These are phyloP conservation scores for Xanthoconium separans DNA, from an alignment of 1,284 basidiomycete species.

Conservation along the genomic window DNA sequence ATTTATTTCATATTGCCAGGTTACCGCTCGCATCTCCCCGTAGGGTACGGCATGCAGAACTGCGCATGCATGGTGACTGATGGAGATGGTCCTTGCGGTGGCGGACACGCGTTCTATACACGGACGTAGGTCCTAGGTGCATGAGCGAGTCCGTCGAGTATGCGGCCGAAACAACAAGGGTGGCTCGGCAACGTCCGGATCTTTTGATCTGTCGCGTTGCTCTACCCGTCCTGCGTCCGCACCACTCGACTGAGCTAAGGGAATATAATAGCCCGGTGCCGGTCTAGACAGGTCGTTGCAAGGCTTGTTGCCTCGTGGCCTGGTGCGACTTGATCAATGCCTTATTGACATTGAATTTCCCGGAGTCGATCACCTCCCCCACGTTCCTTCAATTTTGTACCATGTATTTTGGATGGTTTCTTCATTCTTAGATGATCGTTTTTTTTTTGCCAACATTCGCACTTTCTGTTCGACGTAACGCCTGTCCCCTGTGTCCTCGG, in stretches of 20 bases:
- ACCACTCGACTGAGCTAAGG: slow-evolving; percentile 13
- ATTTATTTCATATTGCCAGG: slow-evolving; percentile 19
- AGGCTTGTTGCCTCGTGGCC: slow-evolving; percentile 26
- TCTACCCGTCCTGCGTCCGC: slow-evolving; percentile 23
- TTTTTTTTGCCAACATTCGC: background rate
- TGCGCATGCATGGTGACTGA: slow-evolving; percentile 32
- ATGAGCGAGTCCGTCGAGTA: slow-evolving; percentile 16
- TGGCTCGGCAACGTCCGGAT: slow-evolving; percentile 28
- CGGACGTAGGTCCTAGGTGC: slow-evolving; percentile 10
- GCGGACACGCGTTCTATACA: slow-evolving; percentile 19
- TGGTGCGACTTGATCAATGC: slow-evolving; percentile 9
- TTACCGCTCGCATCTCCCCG: slow-evolving; percentile 24
- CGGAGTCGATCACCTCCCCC: slow-evolving; percentile 3
- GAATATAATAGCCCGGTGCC: slow-evolving; percentile 5
- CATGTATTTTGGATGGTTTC: slow-evolving; percentile 1
- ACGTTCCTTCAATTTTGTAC: slow-evolving; percentile 10
- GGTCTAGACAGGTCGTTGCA: slow-evolving; percentile 9
- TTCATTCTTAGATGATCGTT: slow-evolving; percentile 11
- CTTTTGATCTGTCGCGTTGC: slow-evolving; percentile 15
- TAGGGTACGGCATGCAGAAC: slow-evolving; percentile 26
- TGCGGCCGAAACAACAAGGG: slow-evolving; percentile 14
- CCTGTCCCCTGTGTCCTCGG: background rate
- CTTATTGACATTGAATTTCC: slow-evolving; percentile 9
- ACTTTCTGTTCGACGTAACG: slow-evolving; percentile 2
- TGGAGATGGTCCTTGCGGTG: slow-evolving; percentile 25